phyloP scores from a whole-genome alignment of 1,284 basidiomycete genomes.

The Ganoderma boninense region DNA sequence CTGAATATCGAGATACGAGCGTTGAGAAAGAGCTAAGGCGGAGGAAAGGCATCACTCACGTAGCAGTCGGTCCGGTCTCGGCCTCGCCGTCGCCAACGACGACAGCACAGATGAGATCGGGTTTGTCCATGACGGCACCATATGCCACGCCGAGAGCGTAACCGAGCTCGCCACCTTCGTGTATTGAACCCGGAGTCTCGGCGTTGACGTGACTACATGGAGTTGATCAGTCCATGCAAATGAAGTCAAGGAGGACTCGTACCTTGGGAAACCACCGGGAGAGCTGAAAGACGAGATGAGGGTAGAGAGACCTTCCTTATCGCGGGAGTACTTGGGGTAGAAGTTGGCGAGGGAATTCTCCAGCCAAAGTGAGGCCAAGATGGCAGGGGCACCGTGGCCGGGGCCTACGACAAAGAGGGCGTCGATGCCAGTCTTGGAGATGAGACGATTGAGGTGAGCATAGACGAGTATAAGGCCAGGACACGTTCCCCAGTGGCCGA shows the following conservation, averaged over 20 bases:
- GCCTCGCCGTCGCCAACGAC: conserved; percentile 90
- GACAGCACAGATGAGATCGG: conserved; percentile 81
- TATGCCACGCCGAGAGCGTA: conserved; percentile 88
- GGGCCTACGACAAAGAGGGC: conserved; percentile 80
- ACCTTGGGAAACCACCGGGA: conserved; percentile 75
- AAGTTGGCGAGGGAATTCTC: conserved; percentile 82
- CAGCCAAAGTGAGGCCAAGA: conserved; percentile 83
- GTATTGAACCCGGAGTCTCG: conserved; percentile 86
- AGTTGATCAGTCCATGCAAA: background rate
- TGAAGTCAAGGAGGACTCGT: conserved; percentile 11
- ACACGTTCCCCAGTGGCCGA: conserved; percentile 83
- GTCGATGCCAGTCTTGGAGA: conserved; percentile 66
- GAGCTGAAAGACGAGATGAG: conserved; percentile 72
- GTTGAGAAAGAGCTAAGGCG: background rate
- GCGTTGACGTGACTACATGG: conserved; percentile 72
- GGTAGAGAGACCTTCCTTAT: conserved; percentile 68
- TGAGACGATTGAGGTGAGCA: conserved; percentile 81
- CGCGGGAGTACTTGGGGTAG: conserved; percentile 75
- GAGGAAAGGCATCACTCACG: conserved; percentile 40
- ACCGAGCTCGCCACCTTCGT: conserved; percentile 92
- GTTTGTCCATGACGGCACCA: conserved; percentile 89
- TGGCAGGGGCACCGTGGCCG: conserved; percentile 84
- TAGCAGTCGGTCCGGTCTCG: conserved; percentile 87
- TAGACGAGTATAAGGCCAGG: conserved; percentile 83
- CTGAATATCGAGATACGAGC: conserved; percentile 34